Evolutionary conservation across 2,329 filamentous ascomycete species (phyloP), one percentile per base, ranked within the genome.

Genomic region (Cercospora zeina): DNA sequence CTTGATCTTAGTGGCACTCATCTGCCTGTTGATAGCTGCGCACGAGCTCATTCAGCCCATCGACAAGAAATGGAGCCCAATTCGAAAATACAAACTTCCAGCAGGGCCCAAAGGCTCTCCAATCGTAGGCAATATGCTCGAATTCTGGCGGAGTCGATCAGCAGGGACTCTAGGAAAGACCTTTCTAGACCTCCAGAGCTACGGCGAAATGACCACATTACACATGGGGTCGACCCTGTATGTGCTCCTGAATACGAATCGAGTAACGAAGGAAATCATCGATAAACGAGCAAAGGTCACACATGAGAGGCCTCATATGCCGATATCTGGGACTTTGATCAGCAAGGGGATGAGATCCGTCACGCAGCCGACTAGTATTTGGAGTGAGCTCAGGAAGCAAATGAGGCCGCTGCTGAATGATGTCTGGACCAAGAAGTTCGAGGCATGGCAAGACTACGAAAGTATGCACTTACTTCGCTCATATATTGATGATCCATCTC

Each of bases 141-240:
- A 56, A 9, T 63, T 63, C 19, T 63, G 61, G 61, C 53, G 19
- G 33, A 59, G 53, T 57, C 50, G 61, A 16, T 55, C 42, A 27
- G 53, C 59, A 7, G 61, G 61, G 8, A 63, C 57, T 21, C 24
- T 59, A 9, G 57, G 39, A n/a, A 51, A 50, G 31, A 51, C 54
- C 2, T 63, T 63, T 39, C 11, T 57, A 34, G 36, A 53, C 6
- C 19, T 59, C 3, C 27, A 50, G 19, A 37, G 24, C 10, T 60
- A 63, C 53, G 61, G 61, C 14, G 61, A 63, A 36, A 57, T 63
- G 61, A 60, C 61, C 8, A 63, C 61, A 11, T 16, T 63, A 13
- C 56, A 60, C n/a, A 59, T 63, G 57, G 61, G 61, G 2, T 63
- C 57, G 11, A 63, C 39, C 10, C 53, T 63, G 13, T 63, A 57